Evolutionary conservation across 2,329 filamentous ascomycete species (phyloP).

Genomic region (Tolypocladium paradoxum): DNA sequence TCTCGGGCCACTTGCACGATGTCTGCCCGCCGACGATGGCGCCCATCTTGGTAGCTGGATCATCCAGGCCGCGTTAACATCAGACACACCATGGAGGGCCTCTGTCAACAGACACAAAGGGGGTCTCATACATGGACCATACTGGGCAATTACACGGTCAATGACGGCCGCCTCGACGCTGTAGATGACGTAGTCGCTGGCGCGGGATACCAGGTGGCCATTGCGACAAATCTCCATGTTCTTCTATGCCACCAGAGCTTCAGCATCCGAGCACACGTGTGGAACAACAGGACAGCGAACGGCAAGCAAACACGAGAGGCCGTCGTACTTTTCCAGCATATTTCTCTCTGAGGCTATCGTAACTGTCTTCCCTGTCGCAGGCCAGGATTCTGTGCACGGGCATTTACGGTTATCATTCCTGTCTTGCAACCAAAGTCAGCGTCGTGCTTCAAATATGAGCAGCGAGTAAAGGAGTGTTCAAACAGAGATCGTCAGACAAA

Average conservation of each 20-base stretch:
- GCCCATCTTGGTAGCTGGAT: slow-evolving; percentile 77
- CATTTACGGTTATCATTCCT: slow-evolving; percentile 13
- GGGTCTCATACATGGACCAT: slow-evolving; percentile 67
- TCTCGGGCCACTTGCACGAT: slow-evolving; percentile 95
- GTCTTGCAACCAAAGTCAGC: slow-evolving; percentile 2
- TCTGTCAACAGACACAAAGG: slow-evolving; percentile 1
- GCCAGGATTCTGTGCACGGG: slow-evolving; percentile 65
- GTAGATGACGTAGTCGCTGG: slow-evolving; percentile 98
- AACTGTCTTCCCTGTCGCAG: slow-evolving; percentile 87
- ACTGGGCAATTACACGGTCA: slow-evolving; percentile 74
- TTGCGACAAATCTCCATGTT: slow-evolving; percentile 83
- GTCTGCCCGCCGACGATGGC: slow-evolving; percentile 97
- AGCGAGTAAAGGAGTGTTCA: not conserved
- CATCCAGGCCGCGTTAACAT: not conserved
- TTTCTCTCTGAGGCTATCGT: slow-evolving; percentile 67
- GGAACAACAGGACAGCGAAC: slow-evolving; percentile 7
- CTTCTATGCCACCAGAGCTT: slow-evolving; percentile 42
- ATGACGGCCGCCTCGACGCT: slow-evolving; percentile 92
- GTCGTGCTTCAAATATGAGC: not conserved
- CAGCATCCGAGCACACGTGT: slow-evolving; percentile 28
- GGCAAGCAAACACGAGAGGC: slow-evolving; percentile 1
- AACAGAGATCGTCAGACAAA: slow-evolving; percentile 61
- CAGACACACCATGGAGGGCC: too few species aligned
- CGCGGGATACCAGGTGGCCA: slow-evolving; percentile 89
- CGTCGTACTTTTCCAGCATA: slow-evolving; percentile 73